phyloP scores from a whole-genome alignment of 306 rosid species.

The Acacia melanoxylon region DNA sequence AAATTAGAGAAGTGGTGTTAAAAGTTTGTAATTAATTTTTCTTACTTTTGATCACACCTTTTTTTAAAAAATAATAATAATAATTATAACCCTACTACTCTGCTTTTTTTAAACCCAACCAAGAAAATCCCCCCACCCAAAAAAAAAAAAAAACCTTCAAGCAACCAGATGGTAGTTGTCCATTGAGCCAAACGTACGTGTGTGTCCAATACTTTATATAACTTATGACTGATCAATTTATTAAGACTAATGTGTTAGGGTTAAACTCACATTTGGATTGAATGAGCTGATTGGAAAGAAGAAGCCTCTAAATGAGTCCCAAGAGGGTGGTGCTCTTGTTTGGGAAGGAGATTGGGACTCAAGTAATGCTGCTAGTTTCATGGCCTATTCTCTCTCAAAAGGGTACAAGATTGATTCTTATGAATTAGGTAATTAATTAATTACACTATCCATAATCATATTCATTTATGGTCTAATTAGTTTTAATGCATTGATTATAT shows the following conservation, averaged over 20 bases:
- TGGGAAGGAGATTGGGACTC: conserved; percentile 60
- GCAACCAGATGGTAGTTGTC: no score
- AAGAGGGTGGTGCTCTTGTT: conserved; percentile 18
- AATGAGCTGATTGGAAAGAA: conserved; percentile 54
- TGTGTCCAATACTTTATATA: neutral
- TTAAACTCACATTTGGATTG: conserved; percentile 56
- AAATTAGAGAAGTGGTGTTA: no score
- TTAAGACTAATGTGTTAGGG: conserved; percentile 24
- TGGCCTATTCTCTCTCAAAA: conserved; percentile 50
- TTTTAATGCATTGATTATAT: neutral
- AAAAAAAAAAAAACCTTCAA: no score
- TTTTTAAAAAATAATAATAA: no score
- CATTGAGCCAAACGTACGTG: no score
- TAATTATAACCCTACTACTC: no score
- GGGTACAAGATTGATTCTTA: conserved; percentile 71
- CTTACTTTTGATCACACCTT: no score
- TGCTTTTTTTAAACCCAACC: no score
- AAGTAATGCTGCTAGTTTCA: conserved; percentile 48
- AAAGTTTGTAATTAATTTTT: no score
- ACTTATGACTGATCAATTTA: neutral
- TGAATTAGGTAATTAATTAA: conserved; percentile 39
- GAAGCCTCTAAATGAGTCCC: neutral
- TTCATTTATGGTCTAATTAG: neutral
- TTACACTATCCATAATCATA: neutral
- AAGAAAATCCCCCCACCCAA: no score